A percentile compares a stretch with the other conserved stretches of the same genome.
These are phyloP conservation scores for Neofusicoccum cordaticola DNA, from an alignment of 2,329 filamentous ascomycete species.

Conservation along the genomic window DNA sequence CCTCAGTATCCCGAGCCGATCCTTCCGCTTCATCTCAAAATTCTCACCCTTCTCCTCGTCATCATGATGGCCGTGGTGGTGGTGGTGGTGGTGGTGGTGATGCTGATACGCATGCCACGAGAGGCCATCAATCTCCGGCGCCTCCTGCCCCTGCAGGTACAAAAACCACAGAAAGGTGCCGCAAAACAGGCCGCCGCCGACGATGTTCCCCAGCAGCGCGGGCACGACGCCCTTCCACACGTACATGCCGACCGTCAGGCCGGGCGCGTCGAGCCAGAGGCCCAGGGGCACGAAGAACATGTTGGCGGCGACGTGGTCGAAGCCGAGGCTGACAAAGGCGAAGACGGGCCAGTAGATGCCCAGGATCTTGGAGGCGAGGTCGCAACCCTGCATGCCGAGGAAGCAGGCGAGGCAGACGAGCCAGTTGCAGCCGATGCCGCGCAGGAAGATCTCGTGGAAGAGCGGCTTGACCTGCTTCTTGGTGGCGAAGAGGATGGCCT, in stretches of 20 bases:
- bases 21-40: background rate
- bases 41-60: slow-evolving; percentile 7
- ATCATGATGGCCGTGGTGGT: background rate
- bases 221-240: slow-evolving; percentile 31
- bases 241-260: slow-evolving; percentile 25
- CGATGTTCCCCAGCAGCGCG: slow-evolving; percentile 25
- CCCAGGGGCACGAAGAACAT: slow-evolving; percentile 30
- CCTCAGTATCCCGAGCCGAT: background rate
- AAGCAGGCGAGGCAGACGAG: slow-evolving; percentile 27
- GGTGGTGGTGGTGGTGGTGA: background rate
- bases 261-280: slow-evolving; percentile 24
- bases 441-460: slow-evolving; percentile 24
- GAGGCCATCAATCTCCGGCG: background rate
- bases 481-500: slow-evolving; percentile 21
- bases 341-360: slow-evolving; percentile 30
- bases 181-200: slow-evolving; percentile 21
- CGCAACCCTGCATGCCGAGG: slow-evolving; percentile 25
- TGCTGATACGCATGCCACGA: background rate
- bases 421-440: slow-evolving; percentile 26
- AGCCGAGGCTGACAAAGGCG: slow-evolving; percentile 26
- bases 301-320: slow-evolving; percentile 30
- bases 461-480: slow-evolving; percentile 23
- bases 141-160: background rate
- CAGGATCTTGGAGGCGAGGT: slow-evolving; percentile 23
- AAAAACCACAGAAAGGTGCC: slow-evolving; percentile 10